Conservation (phyloP, 2,329 filamentous ascomycete genomes). For the Colletotrichum australisinense region DNA sequence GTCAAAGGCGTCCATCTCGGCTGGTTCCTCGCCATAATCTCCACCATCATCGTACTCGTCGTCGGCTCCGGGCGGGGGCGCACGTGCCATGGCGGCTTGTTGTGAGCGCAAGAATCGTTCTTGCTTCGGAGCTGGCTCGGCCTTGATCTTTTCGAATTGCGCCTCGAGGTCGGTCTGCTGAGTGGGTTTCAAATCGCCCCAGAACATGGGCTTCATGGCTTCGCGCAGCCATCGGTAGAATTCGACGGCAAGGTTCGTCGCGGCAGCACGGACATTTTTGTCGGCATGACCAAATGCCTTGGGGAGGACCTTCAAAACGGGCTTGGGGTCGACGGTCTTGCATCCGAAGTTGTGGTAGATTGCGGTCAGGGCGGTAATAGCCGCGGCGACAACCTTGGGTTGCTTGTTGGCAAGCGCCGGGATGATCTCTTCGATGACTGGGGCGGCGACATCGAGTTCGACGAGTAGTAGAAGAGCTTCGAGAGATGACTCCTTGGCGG, state of each 20-base stretch:
- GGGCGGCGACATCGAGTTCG: slow-evolving; percentile 86
- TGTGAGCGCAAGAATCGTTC: slow-evolving; percentile 89
- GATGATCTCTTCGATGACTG: slow-evolving; percentile 90
- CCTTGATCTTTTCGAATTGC: slow-evolving; percentile 92
- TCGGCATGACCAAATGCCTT: slow-evolving; percentile 96
- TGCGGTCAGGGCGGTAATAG: slow-evolving; percentile 79
- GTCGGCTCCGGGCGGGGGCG: slow-evolving; percentile 69
- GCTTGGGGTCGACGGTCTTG: slow-evolving; percentile 93
- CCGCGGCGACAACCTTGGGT: slow-evolving; percentile 83
- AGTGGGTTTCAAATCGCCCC: slow-evolving; percentile 93
- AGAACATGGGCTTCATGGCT: slow-evolving; percentile 98
- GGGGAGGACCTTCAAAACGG: slow-evolving; percentile 86
- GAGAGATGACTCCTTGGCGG: slow-evolving; percentile 86
- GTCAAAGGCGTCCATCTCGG: slow-evolving; percentile 83
- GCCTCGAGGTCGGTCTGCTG: slow-evolving; percentile 95
- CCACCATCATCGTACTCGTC: slow-evolving; percentile 69
- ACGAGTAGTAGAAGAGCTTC: slow-evolving; percentile 91
- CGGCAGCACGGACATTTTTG: slow-evolving; percentile 96
- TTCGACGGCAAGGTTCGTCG: slow-evolving; percentile 90
- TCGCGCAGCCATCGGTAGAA: slow-evolving; percentile 97
- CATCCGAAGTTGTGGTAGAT: slow-evolving; percentile 96
- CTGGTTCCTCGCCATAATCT: slow-evolving; percentile 70
- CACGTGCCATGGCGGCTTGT: slow-evolving; percentile 83
- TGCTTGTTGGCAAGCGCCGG: slow-evolving; percentile 88
- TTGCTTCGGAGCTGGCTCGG: slow-evolving; percentile 88